These are phyloP conservation scores for Blastobotrys capitulatus DNA, from an alignment of 1,139 yeast genomes.

Conservation along the genomic window DNA sequence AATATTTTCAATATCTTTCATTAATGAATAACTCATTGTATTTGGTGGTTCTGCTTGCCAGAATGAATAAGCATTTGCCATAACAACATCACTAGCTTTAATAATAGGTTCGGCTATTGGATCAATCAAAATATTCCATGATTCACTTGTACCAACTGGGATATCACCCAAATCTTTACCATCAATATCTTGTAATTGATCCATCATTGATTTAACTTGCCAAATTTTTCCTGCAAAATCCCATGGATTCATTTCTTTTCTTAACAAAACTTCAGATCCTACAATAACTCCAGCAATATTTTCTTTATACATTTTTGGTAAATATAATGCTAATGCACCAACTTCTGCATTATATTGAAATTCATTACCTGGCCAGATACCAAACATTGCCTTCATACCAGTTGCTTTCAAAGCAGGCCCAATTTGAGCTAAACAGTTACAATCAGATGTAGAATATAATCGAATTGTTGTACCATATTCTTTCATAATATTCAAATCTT, in stretches of 20 bases:
- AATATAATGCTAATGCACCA: conserved; percentile 56
- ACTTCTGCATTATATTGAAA: conserved; percentile 67
- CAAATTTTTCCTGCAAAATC: conserved; percentile 50
- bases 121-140: conserved; percentile 89
- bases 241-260: conserved; percentile 69
- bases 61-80: conserved; percentile 94
- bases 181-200: conserved; percentile 64
- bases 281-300: conserved; percentile 72
- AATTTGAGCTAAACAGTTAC: conserved; percentile 73
- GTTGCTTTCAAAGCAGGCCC: conserved; percentile 82
- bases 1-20: conserved; percentile 96
- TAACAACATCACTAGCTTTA: conserved; percentile 73
- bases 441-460: conserved; percentile 82
- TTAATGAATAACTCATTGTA: conserved; percentile 83
- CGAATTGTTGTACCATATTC: conserved; percentile 56
- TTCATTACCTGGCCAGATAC: conserved; percentile 88
- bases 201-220: conserved; percentile 51
- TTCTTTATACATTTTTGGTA: conserved; percentile 63
- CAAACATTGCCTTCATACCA: conserved; percentile 69
- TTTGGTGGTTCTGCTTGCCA: conserved; percentile 93
- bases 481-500: conserved; percentile 54
- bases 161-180: conserved; percentile 68
- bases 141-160: conserved; percentile 90
- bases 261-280: conserved; percentile 89
- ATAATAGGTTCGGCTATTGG: conserved; percentile 66